Evolutionary conservation across 306 rosid genomes (phyloP).

Genomic region (Citrullus mucosospermus): DNA sequence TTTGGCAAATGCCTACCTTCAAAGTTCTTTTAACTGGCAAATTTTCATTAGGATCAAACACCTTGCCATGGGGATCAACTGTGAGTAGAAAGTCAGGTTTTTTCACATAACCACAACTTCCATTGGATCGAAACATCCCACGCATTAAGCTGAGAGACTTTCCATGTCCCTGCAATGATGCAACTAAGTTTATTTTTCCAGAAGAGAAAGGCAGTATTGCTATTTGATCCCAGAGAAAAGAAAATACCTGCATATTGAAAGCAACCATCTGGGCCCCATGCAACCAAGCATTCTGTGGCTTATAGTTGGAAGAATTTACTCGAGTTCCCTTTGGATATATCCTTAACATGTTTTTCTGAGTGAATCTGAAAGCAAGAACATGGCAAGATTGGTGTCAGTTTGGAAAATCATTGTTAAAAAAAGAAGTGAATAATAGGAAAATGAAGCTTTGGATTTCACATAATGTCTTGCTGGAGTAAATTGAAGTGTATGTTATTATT

Average conservation of each 20-base stretch:
- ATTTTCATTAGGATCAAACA: slow-evolving; percentile 50
- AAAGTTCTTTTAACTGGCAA: slow-evolving; percentile 36
- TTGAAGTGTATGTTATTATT: not conserved
- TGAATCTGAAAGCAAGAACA: slow-evolving; percentile 41
- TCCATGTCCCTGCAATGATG: slow-evolving; percentile 49
- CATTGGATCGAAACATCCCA: slow-evolving; percentile 87
- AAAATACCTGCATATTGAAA: slow-evolving; percentile 84
- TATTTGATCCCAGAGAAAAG: slow-evolving; percentile 1
- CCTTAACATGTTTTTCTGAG: slow-evolving; percentile 66
- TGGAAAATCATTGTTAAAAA: slow-evolving; percentile 1
- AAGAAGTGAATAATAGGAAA: not conserved
- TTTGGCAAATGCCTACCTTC: slow-evolving; percentile 34
- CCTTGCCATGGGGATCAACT: slow-evolving; percentile 24
- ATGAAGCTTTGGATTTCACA: not conserved
- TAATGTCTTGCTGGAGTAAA: not conserved
- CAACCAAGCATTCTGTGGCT: slow-evolving; percentile 76
- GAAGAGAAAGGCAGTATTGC: not conserved
- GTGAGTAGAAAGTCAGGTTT: slow-evolving; percentile 56
- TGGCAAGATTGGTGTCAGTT: not conserved
- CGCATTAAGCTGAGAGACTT: slow-evolving; percentile 64
- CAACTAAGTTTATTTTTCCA: slow-evolving; percentile 6
- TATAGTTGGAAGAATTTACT: slow-evolving; percentile 62
- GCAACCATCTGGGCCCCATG: slow-evolving; percentile 98
- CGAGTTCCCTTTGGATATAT: slow-evolving; percentile 86
- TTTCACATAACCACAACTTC: slow-evolving; percentile 78